These are phyloP conservation scores for Ceriops decandra DNA, from an alignment of 345 rosid species.

Conservation along the genomic window DNA sequence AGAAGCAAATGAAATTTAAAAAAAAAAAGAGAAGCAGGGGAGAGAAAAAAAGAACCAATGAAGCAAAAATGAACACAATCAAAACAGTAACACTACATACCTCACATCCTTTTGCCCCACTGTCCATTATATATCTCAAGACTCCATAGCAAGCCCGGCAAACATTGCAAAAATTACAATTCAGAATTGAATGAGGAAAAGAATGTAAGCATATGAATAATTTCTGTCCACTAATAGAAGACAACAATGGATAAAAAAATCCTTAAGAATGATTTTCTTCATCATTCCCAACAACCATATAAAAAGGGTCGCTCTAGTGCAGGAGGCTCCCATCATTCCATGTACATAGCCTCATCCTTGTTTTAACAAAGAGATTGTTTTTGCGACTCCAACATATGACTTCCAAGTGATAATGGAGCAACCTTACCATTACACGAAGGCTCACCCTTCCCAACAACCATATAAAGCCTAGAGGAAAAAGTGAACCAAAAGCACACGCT, in stretches of 20 bases:
- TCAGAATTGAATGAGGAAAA: neutral
- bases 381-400: too few species aligned
- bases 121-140: constrained; percentile 60
- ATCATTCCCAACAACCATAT: neutral
- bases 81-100: constrained; percentile 2
- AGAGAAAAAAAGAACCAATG: too few species aligned
- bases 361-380: too few species aligned
- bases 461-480: neutral
- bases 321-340: too few species aligned
- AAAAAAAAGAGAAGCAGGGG: too few species aligned
- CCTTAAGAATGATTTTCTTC: neutral
- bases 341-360: too few species aligned
- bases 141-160: constrained; percentile 91
- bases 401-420: too few species aligned
- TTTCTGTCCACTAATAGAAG: too few species aligned
- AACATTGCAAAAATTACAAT: neutral
- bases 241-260: too few species aligned
- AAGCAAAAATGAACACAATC: neutral
- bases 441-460: too few species aligned
- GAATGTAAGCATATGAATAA: neutral
- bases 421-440: too few species aligned
- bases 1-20: neutral
- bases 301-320: too few species aligned
- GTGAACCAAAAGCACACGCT: neutral
- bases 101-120: constrained; percentile 38